Conservation (phyloP, 352 stramenopile species). For the Globisporangium recalcitrans region DNA sequence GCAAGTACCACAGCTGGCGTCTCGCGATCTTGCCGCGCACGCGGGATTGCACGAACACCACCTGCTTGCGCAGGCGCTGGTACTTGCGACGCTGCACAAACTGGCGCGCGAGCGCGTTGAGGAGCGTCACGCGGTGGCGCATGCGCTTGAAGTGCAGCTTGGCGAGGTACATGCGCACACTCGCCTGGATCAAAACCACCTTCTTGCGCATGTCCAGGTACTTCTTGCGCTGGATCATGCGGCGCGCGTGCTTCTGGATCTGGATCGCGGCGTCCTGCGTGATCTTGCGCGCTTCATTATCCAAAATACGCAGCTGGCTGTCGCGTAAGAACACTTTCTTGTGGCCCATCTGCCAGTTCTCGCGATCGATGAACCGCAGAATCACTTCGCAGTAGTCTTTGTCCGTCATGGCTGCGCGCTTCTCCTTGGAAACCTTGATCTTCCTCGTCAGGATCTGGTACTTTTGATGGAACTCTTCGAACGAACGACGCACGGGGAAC, state of each 20-base stretch:
- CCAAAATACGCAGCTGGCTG: conserved; percentile 72
- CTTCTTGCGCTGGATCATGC: conserved; percentile 59
- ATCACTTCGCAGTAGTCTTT: conserved; percentile 85
- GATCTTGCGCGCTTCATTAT: conserved; percentile 85
- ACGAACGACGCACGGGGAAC: conserved; percentile 82
- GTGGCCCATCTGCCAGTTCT: conserved; percentile 87
- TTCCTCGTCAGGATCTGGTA: conserved; percentile 85
- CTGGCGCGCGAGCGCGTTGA: conserved; percentile 67
- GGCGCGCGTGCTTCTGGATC: conserved; percentile 74
- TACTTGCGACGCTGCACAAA: conserved; percentile 77
- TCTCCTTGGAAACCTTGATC: conserved; percentile 45
- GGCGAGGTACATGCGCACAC: conserved; percentile 63
- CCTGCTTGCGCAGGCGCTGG: conserved; percentile 48
- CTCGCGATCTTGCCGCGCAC: conserved; percentile 66
- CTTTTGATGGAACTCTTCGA: conserved; percentile 83
- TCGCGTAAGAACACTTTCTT: conserved; percentile 88
- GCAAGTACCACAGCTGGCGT: conserved; percentile 63
- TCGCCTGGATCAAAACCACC: conserved; percentile 62
- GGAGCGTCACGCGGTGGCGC: conserved; percentile 49
- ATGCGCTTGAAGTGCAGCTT: conserved; percentile 47
- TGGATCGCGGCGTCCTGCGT: conserved; percentile 68
- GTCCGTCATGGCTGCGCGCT: conserved; percentile 48
- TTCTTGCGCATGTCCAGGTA: conserved; percentile 57
- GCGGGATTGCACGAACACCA: conserved; percentile 70
- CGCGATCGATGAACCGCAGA: conserved; percentile 63